Conservation (phyloP, 140 eudicot species). For the Senecio squalidus region DNA sequence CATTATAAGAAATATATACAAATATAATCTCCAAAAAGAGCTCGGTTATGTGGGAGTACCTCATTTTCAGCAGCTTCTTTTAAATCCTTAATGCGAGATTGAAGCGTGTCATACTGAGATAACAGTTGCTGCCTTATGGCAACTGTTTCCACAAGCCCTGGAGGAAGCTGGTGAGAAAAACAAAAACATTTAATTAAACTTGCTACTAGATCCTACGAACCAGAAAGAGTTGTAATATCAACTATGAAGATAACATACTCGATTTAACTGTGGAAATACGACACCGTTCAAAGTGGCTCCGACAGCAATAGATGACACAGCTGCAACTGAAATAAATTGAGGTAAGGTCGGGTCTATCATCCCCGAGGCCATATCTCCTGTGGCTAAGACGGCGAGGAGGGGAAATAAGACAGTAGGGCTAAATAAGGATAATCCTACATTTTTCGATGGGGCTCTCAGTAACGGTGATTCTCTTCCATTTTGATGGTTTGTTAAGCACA, state of each 20-base stretch:
- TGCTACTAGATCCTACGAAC: no score
- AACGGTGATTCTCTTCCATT: slow-evolving; percentile 78
- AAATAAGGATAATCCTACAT: slow-evolving; percentile 44
- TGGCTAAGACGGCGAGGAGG: slow-evolving; percentile 55
- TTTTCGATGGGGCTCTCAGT: slow-evolving; percentile 73
- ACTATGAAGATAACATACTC: slow-evolving; percentile 39
- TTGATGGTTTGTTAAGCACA: slow-evolving; percentile 85
- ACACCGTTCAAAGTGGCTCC: slow-evolving; percentile 73
- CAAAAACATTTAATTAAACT: slow-evolving; percentile 3
- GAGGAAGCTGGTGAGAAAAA: slow-evolving; percentile 61
- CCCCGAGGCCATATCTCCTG: slow-evolving; percentile 91
- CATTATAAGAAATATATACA: neutral
- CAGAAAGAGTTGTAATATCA: neutral
- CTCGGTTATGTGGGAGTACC: slow-evolving; percentile 41
- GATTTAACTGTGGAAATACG: slow-evolving; percentile 70
- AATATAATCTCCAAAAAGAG: neutral
- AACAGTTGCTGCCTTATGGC: slow-evolving; percentile 76
- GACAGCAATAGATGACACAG: slow-evolving; percentile 71
- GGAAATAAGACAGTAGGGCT: slow-evolving; percentile 73
- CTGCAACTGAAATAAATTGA: slow-evolving; percentile 61
- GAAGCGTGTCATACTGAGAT: slow-evolving; percentile 91
- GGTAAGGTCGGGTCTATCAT: slow-evolving; percentile 89
- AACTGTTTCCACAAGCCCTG: slow-evolving; percentile 63
- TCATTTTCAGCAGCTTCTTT: slow-evolving; percentile 87
- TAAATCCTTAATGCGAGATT: slow-evolving; percentile 80